A percentile compares a stretch with the other conserved stretches of the same genome.
phyloP scores from a whole-genome alignment of 1,139 yeast species.

The Yamadazyma blattariae region DNA sequence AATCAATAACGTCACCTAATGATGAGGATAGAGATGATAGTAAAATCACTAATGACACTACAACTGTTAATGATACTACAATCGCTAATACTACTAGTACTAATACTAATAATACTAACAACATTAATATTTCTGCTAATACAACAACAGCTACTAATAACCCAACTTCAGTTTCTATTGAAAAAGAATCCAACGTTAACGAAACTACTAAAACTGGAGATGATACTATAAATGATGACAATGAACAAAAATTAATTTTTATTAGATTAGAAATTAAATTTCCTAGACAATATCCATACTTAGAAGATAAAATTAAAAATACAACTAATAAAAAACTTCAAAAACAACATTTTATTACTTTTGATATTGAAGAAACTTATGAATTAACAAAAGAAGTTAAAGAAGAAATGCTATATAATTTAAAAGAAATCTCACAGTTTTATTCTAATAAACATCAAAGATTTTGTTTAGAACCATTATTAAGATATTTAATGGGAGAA shows the following conservation, averaged over 20 bases:
- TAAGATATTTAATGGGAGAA: conserved; percentile 81
- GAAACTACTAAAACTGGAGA: background rate
- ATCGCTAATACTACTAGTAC: background rate
- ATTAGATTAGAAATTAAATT: conserved; percentile 65
- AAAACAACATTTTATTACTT: conserved; percentile 31
- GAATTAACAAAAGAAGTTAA: conserved; percentile 52
- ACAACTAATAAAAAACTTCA: conserved; percentile 19
- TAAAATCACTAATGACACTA: conserved; percentile 4
- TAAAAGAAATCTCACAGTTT: conserved; percentile 55
- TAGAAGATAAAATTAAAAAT: conserved; percentile 29
- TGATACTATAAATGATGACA: background rate
- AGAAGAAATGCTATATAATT: conserved; percentile 46
- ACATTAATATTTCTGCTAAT: background rate
- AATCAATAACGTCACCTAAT: background rate
- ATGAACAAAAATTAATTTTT: conserved; percentile 60
- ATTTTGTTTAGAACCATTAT: conserved; percentile 78
- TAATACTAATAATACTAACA: background rate
- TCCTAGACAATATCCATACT: conserved; percentile 69
- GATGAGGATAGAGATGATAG: conserved; percentile 4
- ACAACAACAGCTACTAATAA: background rate
- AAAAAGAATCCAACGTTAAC: conserved; percentile 1
- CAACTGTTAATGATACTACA: background rate
- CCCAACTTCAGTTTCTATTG: background rate
- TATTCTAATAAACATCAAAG: conserved; percentile 53
- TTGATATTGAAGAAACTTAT: conserved; percentile 74